A percentile compares a stretch with the other conserved stretches of the same genome.
Evolutionary conservation across 129 eudicot genomes (phyloP).

Genomic region (Sambucus nigra): DNA sequence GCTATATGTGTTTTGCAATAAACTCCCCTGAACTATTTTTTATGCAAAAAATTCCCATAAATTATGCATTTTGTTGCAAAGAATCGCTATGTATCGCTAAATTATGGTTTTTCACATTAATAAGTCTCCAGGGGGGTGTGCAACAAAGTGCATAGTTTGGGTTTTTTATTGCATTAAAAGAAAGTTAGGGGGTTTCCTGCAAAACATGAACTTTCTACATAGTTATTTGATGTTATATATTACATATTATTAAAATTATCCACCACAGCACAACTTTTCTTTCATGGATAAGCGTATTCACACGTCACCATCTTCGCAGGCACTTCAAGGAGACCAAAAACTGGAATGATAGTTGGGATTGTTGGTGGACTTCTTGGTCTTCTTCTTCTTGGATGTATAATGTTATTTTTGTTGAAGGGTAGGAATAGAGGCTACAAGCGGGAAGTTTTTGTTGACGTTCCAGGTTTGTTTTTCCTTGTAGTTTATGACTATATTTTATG

Average conservation of each 20-base stretch:
- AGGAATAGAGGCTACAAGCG: constrained; percentile 61
- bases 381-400: constrained; percentile 46
- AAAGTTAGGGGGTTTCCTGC: too few relatives aligned
- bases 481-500: not conserved
- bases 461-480: constrained; percentile 41
- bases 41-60: too few relatives aligned
- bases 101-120: too few relatives aligned
- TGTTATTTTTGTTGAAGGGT: constrained; percentile 50
- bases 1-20: too few relatives aligned
- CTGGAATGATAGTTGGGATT: constrained; percentile 52
- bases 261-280: not conserved
- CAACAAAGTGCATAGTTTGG: too few relatives aligned
- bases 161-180: too few relatives aligned
- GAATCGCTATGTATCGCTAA: too few relatives aligned
- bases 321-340: constrained; percentile 50
- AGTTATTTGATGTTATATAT: too few relatives aligned
- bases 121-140: too few relatives aligned
- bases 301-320: constrained; percentile 32
- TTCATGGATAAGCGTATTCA: constrained; percentile 2
- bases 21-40: too few relatives aligned
- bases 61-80: too few relatives aligned
- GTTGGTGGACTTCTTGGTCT: constrained; percentile 47
- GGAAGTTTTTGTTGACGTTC: constrained; percentile 85
- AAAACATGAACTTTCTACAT: too few relatives aligned
- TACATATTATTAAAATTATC: not conserved